Evolutionary conservation across 2,329 filamentous ascomycete species (phyloP), one percentile per base, ranked within the genome.

Genomic region (Claviceps digitariae): DNA sequence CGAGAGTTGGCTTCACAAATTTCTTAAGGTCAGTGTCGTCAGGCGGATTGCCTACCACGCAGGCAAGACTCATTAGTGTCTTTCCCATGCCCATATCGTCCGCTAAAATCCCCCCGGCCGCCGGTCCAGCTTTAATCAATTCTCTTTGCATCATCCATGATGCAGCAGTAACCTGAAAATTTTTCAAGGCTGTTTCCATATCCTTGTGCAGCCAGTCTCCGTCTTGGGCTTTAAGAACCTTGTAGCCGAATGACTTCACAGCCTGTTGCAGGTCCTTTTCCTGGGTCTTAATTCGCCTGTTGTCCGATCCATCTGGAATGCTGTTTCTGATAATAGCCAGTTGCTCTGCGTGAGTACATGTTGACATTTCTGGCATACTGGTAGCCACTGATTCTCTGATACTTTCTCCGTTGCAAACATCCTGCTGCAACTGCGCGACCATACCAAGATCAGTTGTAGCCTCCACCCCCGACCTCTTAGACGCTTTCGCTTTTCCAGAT

Each of bases 41-140:
- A 0, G 71, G 74, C 0, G 72, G 73, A 10, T 83, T 76, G 1
- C 78, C 77, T 1, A 85, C 71, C 53, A 93, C 84, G 34, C 93
- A 74, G 1, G 87, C 79, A n/a, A 95, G 73, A 27, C 82, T 81
- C 58, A 87, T 86, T 12, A 95, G 81, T 17, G 82, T 85, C 63
- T 86, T 86, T 0, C 82, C 82, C 0, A 85, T 63, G 0, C 82
- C 82, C 79, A 84, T 83, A 27, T 75, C 74, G 59, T 85, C 81
- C 0, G 76, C 78, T 0, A 84, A 58, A 1, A 85, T 68, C 0
- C 81, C 82, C 2, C 82, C 82, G 59, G 81, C 82, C 72, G 81
- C 82, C 72, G 77, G 34, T 62, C 2, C 53, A 0, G 64, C 40
- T 0, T 23, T 10, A 1, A 56, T 65, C 4, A 69, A 65, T 59